phyloP scores from a whole-genome alignment of 768 basidiomycete species.

The Daedaleopsis nitida region DNA sequence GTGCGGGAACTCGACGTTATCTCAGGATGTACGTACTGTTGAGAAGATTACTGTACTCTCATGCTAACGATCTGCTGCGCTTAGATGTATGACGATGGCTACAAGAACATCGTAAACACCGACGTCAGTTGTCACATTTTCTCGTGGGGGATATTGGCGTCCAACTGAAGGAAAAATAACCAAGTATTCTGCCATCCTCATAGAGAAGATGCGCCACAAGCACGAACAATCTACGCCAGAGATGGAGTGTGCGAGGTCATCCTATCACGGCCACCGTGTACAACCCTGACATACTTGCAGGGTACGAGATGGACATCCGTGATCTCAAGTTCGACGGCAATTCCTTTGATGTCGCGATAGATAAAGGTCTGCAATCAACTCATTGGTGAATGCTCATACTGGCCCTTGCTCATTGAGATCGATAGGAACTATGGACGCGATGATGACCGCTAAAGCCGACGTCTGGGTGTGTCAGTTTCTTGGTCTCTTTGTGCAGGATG shows the following conservation, averaged over 20 bases:
- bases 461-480: constrained; percentile 61
- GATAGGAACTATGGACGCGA: constrained; percentile 82
- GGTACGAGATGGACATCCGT: constrained; percentile 86
- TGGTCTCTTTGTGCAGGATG: neutral
- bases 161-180: neutral
- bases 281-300: constrained; percentile 36
- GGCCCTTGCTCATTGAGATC: neutral
- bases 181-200: constrained; percentile 75
- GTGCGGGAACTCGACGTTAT: constrained; percentile 82
- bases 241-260: constrained; percentile 62
- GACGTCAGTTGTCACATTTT: constrained; percentile 52
- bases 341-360: constrained; percentile 79
- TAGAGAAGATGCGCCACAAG: constrained; percentile 69
- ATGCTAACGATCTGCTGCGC: no score
- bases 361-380: constrained; percentile 58
- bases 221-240: constrained; percentile 53
- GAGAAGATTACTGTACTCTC: neutral
- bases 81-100: constrained; percentile 89
- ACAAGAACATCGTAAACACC: constrained; percentile 74
- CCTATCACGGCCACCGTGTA: neutral
- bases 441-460: constrained; percentile 82
- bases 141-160: neutral
- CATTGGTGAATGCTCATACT: neutral
- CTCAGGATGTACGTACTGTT: constrained; percentile 60
- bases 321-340: constrained; percentile 58